Percentiles rank a stretch among this genome's conserved stretches.
These are phyloP conservation scores for Fagus sylvatica DNA, from an alignment of 306 rosid genomes.

Conservation along the genomic window DNA sequence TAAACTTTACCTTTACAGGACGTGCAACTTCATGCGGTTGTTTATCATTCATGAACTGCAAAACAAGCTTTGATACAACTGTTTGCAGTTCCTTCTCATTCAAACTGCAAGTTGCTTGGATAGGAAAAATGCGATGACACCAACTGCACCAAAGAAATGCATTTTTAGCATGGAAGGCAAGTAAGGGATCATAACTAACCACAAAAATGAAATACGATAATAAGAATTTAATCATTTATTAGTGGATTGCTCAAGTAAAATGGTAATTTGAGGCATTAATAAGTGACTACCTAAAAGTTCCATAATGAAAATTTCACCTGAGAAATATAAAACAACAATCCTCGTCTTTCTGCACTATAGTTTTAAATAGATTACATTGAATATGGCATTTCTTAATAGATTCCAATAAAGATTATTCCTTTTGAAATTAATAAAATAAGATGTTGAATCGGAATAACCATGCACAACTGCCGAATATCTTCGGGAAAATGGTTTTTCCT, in stretches of 20 bases:
- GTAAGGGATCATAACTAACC: not conserved
- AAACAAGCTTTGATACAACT: constrained; percentile 70
- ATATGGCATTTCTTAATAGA: no score
- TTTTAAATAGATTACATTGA: no score
- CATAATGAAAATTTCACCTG: not conserved
- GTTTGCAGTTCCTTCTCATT: constrained; percentile 65
- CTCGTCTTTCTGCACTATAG: not conserved
- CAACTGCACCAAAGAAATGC: constrained; percentile 59
- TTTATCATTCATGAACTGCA: constrained; percentile 52
- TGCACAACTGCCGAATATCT: not conserved
- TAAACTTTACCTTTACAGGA: constrained; percentile 68
- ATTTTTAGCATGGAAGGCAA: constrained; percentile 18
- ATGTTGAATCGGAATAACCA: not conserved
- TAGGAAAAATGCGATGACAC: constrained; percentile 91
- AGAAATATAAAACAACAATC: not conserved
- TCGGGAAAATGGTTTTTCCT: not conserved
- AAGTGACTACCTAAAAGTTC: not conserved
- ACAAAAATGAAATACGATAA: not conserved
- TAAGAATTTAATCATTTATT: not conserved
- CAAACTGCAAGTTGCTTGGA: constrained; percentile 82
- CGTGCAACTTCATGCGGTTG: constrained; percentile 43
- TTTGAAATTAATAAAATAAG: no score
- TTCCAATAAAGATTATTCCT: no score
- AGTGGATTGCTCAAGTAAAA: not conserved
- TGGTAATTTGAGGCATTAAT: not conserved